phyloP scores from a whole-genome alignment of 306 rosid genomes.

The Benincasa hispida region DNA sequence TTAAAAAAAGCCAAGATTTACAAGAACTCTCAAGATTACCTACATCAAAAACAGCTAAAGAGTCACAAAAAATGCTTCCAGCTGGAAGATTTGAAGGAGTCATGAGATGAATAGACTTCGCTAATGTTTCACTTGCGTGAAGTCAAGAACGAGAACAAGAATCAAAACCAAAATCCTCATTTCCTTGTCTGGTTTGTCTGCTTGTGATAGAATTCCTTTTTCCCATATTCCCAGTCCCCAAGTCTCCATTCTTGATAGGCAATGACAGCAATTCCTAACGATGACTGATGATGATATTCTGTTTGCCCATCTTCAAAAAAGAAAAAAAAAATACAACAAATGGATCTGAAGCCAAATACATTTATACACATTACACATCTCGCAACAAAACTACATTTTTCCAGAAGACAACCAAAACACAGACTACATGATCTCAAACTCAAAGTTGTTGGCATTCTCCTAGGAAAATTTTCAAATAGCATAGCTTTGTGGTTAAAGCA shows the following conservation, averaged over 20 bases:
- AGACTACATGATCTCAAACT: background rate
- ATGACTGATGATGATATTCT: background rate
- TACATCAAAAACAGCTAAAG: background rate
- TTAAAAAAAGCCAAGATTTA: too few relatives aligned
- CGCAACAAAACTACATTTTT: background rate
- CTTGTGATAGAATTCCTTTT: background rate
- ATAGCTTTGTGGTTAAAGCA: background rate
- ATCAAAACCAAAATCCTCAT: background rate
- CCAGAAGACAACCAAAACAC: background rate
- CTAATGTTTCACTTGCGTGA: background rate
- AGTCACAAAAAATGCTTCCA: background rate
- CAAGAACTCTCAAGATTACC: too few relatives aligned
- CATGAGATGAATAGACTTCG: background rate
- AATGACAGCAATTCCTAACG: background rate
- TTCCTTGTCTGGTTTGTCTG: background rate
- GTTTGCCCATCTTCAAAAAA: background rate
- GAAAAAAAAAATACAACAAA: background rate
- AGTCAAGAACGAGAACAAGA: background rate
- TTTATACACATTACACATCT: background rate
- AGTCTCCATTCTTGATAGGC: background rate
- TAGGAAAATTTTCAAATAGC: background rate
- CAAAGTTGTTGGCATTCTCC: background rate
- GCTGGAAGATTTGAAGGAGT: background rate
- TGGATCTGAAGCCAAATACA: background rate
- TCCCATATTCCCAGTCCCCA: background rate